A percentile compares a stretch with the other conserved stretches of the same genome.
Conservation (phyloP, 1,284 basidiomycete genomes). For the Malassezia psittaci region DNA sequence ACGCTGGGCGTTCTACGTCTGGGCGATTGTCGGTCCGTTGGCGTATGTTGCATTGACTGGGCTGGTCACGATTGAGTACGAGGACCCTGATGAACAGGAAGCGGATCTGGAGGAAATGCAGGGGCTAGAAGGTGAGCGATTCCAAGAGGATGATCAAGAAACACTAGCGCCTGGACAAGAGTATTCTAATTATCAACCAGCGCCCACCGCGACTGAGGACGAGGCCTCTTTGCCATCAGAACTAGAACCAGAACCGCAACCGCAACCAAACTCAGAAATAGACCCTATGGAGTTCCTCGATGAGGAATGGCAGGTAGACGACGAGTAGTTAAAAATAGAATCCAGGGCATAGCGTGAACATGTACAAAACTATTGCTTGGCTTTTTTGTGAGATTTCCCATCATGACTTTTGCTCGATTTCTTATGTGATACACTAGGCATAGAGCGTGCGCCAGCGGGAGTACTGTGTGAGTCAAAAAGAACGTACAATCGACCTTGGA, state of each 20-base stretch:
- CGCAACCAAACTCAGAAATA: background rate
- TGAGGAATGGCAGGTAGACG: background rate
- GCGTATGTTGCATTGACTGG: constrained; percentile 33
- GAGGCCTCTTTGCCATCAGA: no score
- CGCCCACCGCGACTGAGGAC: no score
- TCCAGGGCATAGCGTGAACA: no score
- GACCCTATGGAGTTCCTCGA: constrained; percentile 2
- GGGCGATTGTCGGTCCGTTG: constrained; percentile 29
- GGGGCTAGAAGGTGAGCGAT: no score
- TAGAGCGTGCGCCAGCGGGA: constrained; percentile 10
- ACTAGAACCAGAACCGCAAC: no score
- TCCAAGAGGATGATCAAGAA: no score
- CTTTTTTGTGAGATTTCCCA: background rate
- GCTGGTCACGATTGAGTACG: constrained; percentile 29
- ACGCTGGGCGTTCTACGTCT: constrained; percentile 25
- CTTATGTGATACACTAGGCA: background rate
- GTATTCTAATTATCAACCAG: no score
- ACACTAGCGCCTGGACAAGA: no score
- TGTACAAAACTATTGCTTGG: constrained; percentile 10
- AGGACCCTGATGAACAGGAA: constrained; percentile 10
- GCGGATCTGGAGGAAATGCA: background rate
- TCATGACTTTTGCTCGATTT: no score
- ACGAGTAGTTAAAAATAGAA: background rate
- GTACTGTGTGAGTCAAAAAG: constrained; percentile 10
- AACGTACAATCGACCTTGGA: constrained; percentile 24